phyloP scores from a whole-genome alignment of 2,329 filamentous ascomycete genomes.

The Ascochyta viciae-villosae region DNA sequence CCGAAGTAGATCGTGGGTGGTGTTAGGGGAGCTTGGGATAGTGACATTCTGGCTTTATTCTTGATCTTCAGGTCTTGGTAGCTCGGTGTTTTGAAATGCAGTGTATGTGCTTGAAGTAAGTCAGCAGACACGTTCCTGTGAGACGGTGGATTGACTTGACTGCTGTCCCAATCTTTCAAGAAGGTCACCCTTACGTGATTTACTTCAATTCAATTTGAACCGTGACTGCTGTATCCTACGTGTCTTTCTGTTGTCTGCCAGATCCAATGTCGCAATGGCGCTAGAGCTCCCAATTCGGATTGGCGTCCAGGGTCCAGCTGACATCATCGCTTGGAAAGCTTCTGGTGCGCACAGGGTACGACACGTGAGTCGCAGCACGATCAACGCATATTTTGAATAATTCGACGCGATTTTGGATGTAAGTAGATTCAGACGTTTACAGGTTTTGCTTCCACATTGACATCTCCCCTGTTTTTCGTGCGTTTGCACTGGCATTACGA shows the following conservation, averaged over 20 bases:
- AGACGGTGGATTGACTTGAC: not conserved
- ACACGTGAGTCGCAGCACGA: not conserved
- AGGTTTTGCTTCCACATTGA: too few relatives aligned
- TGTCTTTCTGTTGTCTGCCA: too few relatives aligned
- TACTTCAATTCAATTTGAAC: too few relatives aligned
- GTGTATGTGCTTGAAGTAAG: not conserved
- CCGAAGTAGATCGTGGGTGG: constrained; percentile 66
- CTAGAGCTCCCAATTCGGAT: not conserved
- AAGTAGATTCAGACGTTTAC: not conserved
- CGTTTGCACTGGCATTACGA: not conserved
- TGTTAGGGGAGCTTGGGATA: constrained; percentile 8
- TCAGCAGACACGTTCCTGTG: not conserved
- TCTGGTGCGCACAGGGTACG: constrained; percentile 1
- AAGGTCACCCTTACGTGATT: too few relatives aligned
- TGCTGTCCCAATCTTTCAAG: too few relatives aligned
- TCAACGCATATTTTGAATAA: not conserved
- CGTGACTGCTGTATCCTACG: too few relatives aligned
- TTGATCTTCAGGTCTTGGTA: not conserved
- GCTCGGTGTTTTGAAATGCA: not conserved
- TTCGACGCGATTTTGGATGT: not conserved
- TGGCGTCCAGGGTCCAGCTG: constrained; percentile 11
- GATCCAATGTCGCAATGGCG: too few relatives aligned
- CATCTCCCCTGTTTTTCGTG: too few relatives aligned
- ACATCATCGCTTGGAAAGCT: constrained; percentile 12
- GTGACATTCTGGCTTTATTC: constrained; percentile 14